Evolutionary conservation across 1,139 yeast species (phyloP), one percentile per base, ranked within the genome.

Genomic region (Pichia sp.): DNA sequence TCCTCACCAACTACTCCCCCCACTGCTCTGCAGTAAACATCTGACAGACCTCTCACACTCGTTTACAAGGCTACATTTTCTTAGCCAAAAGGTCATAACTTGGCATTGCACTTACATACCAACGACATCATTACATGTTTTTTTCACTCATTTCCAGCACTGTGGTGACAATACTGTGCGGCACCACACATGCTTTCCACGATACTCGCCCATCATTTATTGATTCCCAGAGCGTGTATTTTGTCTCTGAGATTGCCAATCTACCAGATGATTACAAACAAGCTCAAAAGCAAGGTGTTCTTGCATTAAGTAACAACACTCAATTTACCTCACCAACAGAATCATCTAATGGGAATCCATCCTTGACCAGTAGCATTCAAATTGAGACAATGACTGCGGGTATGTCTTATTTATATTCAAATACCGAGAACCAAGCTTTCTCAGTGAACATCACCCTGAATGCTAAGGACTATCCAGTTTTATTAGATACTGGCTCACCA

Each of bases 401-500:
- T 7, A 43, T 53, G 45, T 26, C 49, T 8, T 47, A 50, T 30
- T 40, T 56, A 15, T 38, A 51, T 17, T 34, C 57, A 3, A 64
- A 60, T 35, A 34, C 40, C 3, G 41, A 55, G 32, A 49, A 51
- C 18, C 59, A 56, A 37, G 59, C 67, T 15, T 63, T 55, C 39
- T 61, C 47, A 29, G 56, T 60, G 29, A 56, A 64, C 39, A 56
- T 63, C 16, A 59, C 65, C 8, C 52, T 60, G 20, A 67, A 64
- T 32, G 48, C 59, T 16, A 55, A 56, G 23, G 59, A 59, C 22
- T 76, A 67, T 49, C 72, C 73, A 6, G 58, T 78, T 30, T 63
- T 78, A 14, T 59, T 78, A 20, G 86, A 78, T 52, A 77, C 86
- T 0, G 85, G 83, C 2, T 74, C 81, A 25, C 74, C 77, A 26